Percentiles rank a stretch among this genome's conserved stretches.
Conservation (phyloP, 2,329 filamentous ascomycete genomes). For the Raffaelea albimanens region DNA sequence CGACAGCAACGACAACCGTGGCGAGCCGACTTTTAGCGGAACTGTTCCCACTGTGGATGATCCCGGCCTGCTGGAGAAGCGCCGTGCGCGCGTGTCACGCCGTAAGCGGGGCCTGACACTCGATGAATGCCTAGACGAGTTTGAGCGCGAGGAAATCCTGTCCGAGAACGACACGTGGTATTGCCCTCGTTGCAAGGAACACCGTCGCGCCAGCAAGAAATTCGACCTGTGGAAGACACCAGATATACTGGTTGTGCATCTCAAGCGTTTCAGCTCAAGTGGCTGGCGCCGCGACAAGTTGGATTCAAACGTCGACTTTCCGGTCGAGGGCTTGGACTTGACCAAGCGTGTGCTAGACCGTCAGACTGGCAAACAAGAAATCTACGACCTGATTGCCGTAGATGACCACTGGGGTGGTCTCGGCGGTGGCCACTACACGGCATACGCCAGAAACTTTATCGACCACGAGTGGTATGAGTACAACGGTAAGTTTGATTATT, state of each 20-base stretch:
- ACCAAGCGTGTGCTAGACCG: slow-evolving; percentile 68
- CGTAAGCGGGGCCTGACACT: slow-evolving; percentile 70
- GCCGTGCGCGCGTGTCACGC: slow-evolving; percentile 53
- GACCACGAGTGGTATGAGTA: slow-evolving; percentile 92
- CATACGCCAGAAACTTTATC: slow-evolving; percentile 84
- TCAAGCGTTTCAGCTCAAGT: slow-evolving; percentile 89
- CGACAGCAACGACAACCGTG: slow-evolving; percentile 29
- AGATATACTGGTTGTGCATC: slow-evolving; percentile 87
- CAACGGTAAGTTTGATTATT: slow-evolving; percentile 57
- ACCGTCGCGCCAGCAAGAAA: slow-evolving; percentile 86
- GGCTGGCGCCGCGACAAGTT: slow-evolving; percentile 81
- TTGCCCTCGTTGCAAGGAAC: slow-evolving; percentile 90
- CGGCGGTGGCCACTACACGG: slow-evolving; percentile 93
- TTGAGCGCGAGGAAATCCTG: slow-evolving; percentile 84
- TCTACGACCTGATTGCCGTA: slow-evolving; percentile 91
- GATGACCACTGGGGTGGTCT: slow-evolving; percentile 94
- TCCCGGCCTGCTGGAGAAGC: slow-evolving; percentile 54
- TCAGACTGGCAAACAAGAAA: slow-evolving; percentile 69
- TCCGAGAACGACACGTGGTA: slow-evolving; percentile 98
- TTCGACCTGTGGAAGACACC: slow-evolving; percentile 96
- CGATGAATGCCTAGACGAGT: slow-evolving; percentile 88
- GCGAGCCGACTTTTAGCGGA: slow-evolving; percentile 49
- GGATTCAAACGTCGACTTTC: slow-evolving; percentile 84
- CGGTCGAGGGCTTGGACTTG: slow-evolving; percentile 77
- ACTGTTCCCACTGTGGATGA: slow-evolving; percentile 38